Evolutionary conservation across 768 basidiomycete genomes (phyloP), one percentile per base, ranked within the genome.

Genomic region (Lentinula raphanica): DNA sequence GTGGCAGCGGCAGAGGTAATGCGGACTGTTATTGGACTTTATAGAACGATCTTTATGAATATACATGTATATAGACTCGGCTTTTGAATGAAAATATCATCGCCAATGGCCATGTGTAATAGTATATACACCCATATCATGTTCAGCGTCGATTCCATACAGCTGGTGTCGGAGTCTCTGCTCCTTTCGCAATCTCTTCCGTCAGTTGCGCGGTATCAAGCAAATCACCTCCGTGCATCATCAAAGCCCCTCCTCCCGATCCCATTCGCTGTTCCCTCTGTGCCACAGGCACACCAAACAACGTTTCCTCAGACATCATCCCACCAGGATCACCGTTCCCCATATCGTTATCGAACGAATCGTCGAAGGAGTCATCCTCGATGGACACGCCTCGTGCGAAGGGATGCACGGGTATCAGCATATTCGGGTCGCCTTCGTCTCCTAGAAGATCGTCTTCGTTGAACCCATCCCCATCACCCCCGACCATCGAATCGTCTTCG

Each of bases 151-250:
- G 29, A 21, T 35, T 35, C 27, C 49, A 29, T 32, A 21, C 29
- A 31, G 74, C 74, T 29, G 87, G 87, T 15, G 87, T 88, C 46
- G 87, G 87, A 59, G 79, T 88, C 67, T 88, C 85, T 60, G 84
- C 83, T 0, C 83, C 71, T 27, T 75, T 70, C n/a, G 79, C 79
- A 21, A 65, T 74, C 51, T 71, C 49, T 17, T 59, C 71, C 12
- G 84, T 82, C 59, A 85, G 81, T 5, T 80, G 84, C 50, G 82
- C 79, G 25, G 86, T 87, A 63, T 88, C 84, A 58, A 87, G 76
- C 56, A 87, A 64, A 56, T 84, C 81, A 54, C 82, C 79, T 0
- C 87, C 87, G n/a, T 81, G 71, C 79, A 90, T 76, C 65, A 76
- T 74, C 60, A 88, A 62, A 50, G 76, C 68, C 15, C 68, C 35